These are phyloP conservation scores for Dactylonectria estremocensis DNA, from an alignment of 2,329 filamentous ascomycete species.

Conservation along the genomic window DNA sequence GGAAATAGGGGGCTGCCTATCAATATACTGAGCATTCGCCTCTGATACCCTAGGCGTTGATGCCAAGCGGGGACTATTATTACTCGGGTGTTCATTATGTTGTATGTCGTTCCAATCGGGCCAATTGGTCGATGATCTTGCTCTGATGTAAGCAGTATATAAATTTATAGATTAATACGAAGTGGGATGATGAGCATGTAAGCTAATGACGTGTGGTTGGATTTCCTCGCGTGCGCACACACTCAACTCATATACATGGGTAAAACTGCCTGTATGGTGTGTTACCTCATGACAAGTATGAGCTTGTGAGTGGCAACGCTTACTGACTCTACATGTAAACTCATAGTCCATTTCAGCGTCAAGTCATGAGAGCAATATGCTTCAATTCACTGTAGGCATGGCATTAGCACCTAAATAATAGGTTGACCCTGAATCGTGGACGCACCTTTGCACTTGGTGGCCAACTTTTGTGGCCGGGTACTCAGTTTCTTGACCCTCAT, in stretches of 20 bases:
- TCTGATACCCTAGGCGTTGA: neutral
- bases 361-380: constrained; percentile 68
- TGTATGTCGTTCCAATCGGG: neutral
- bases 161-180: neutral
- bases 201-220: no score
- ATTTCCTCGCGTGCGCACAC: no score
- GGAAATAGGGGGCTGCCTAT: neutral
- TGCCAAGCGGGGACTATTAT: neutral
- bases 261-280: neutral
- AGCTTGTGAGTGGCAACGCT: neutral
- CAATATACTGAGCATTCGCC: constrained; percentile 2
- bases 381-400: constrained; percentile 62
- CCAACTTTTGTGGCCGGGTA: constrained; percentile 72
- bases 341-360: constrained; percentile 20
- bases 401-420: constrained; percentile 28
- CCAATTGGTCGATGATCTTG: neutral
- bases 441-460: constrained; percentile 70
- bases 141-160: neutral
- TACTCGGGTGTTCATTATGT: neutral
- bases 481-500: constrained; percentile 66
- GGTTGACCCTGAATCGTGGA: constrained; percentile 29
- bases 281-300: no score
- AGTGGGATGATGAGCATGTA: neutral
- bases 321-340: neutral
- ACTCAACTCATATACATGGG: neutral